Evolutionary conservation across 2,329 filamentous ascomycete genomes (phyloP), one percentile per base, ranked within the genome.

Genomic region (Pseudocercospora crystallina): DNA sequence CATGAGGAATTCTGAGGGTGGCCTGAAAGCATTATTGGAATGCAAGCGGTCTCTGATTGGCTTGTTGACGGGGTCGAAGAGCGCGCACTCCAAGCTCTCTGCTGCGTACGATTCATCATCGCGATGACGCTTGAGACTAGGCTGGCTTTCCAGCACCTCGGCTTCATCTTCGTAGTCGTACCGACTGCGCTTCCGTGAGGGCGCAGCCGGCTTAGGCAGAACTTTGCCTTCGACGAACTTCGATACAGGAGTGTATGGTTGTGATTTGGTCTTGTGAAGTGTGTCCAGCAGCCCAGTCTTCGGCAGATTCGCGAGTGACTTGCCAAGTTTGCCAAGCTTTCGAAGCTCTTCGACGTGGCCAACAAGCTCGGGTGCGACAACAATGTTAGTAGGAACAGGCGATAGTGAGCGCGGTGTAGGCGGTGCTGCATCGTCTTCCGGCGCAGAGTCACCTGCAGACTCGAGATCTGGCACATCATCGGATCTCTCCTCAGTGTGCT

Each of bases 11-110:
- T 97, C 92, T 0, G 89, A 90, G 0, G 94, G 94, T 12, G 94
- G 94, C 47, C 91, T 81, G 76, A 99, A 97, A 56, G 92, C 89
- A 69, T 96, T 91, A 8, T 89, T 88, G 8, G 90, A 89, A 66
- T 96, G 90, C 5, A 99, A 81, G 12, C 94, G 82, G 66, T 97
- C 92, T 50, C 92, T 83, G 35, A 96, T 90, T 47, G 85, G 81
- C 69, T 92, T 95, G 74, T 95, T 92, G 53, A 95, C 89, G 0
- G 89, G 84, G 56, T 89, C 84, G 71, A 99, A 99, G 0, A 99
- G 75, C 1, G 92, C 91, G 51, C 96, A 89, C 53, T 89, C 82
- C 1, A 79, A 82, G 58, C 86, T 85, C 57, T 87, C 82, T 0
- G 90, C 85, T 1, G 81, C 79, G 8, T 91, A 66, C 36, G 81